Conservation (phyloP, 2,329 filamentous ascomycete species). For the Cladosporium sp. region DNA sequence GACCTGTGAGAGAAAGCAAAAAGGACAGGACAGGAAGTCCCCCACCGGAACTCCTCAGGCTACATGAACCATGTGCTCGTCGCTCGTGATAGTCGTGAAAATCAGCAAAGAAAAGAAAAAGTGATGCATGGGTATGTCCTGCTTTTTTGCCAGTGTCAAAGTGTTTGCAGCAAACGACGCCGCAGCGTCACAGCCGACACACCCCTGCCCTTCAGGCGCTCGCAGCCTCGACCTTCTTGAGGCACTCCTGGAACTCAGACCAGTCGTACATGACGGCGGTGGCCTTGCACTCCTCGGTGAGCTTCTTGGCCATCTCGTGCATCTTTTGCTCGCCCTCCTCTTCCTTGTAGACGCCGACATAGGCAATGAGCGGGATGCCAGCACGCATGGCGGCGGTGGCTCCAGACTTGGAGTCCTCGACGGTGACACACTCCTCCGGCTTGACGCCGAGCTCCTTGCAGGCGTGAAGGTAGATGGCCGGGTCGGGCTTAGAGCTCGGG, state of each 20-base stretch:
- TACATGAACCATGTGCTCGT: slow-evolving; percentile 8
- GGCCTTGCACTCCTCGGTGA: slow-evolving; percentile 45
- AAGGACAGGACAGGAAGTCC: neutral
- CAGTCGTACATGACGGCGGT: slow-evolving; percentile 49
- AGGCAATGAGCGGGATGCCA: slow-evolving; percentile 74
- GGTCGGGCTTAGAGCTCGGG: slow-evolving; percentile 88
- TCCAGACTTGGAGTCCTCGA: slow-evolving; percentile 87
- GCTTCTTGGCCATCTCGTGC: slow-evolving; percentile 46
- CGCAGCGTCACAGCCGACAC: no score
- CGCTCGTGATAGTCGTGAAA: slow-evolving; percentile 5
- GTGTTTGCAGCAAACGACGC: no score
- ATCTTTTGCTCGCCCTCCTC: slow-evolving; percentile 59
- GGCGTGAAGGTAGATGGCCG: slow-evolving; percentile 78
- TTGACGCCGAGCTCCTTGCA: slow-evolving; percentile 68
- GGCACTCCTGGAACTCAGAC: slow-evolving; percentile 46
- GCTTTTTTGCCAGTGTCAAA: no score
- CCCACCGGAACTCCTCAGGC: neutral
- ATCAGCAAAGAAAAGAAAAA: neutral
- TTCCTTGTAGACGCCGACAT: slow-evolving; percentile 73
- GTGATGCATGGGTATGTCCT: no score
- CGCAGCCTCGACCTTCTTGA: slow-evolving; percentile 44
- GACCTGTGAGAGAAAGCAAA: neutral
- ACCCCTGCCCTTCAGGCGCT: slow-evolving; percentile 14
- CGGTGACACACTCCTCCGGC: slow-evolving; percentile 67
- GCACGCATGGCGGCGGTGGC: slow-evolving; percentile 72